Base-by-base conservation (phyloP, 345 rosid species). In the Laguncularia racemosa region DNA sequence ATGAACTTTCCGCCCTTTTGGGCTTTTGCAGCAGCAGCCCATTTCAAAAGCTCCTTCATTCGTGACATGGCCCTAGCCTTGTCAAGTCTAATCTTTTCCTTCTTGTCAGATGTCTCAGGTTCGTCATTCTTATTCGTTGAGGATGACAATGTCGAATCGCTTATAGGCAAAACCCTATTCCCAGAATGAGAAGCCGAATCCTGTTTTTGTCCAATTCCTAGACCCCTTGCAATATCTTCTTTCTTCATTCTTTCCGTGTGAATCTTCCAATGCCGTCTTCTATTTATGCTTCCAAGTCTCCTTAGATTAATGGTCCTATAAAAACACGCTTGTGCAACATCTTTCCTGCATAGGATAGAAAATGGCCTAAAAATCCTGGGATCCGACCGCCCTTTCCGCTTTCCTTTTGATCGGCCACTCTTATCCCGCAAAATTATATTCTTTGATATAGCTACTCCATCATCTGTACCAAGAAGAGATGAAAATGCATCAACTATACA, bases 21-120 rank as follows among this genome's bases (percentile, higher is more conserved):
- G 4, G 89, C 71, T 83, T 83, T 84, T 10, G 91, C 68, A 52
- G 88, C 78, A 0, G 88, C 86, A 45, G 89, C 93, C 95, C 98
- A 83, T 73, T 77, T 80, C 52, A 86, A 46, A 17, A 89, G 78
- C 69, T 84, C 93, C 71, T 86, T 89, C 89, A 89, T 84, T 56
- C 78, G 84, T 16, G 82, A 84, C 52, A 92, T 63, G 69, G 81
- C 62, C 68, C 69, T 86, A 20, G 71, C 73, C 57, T 76, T 81
- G 20, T 81, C 81, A 20, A 69, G 73, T 69, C 76, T 82, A 4
- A 55, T 20, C 59, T 67, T 83, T 6, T 73, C 80, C 62, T 74
- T 63, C 56, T 56, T 77, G 26, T 62, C 75, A 49, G 40, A 16
- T 20, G 59, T 9, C 20, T 46, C 57, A 21, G 73, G 50, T 68